phyloP scores from a whole-genome alignment of 352 stramenopile species.

The Phytophthora kernoviae region DNA sequence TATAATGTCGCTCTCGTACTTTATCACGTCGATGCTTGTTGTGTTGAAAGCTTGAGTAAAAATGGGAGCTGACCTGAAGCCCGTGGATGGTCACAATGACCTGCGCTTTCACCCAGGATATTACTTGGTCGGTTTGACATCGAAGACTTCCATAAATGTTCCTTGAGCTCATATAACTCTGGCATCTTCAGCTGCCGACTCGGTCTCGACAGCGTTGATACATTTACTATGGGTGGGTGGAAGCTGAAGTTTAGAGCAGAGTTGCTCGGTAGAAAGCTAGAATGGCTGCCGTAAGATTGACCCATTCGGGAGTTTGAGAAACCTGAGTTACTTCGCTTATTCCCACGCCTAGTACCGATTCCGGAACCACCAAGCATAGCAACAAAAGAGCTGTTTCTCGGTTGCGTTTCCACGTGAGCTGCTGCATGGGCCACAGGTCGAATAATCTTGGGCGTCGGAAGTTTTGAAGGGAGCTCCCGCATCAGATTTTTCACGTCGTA shows the following conservation, averaged over 20 bases:
- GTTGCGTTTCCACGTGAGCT: conserved; percentile 4
- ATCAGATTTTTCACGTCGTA: not conserved
- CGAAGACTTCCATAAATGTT: conserved; percentile 41
- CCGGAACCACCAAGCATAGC: conserved; percentile 25
- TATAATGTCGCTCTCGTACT: conserved; percentile 2
- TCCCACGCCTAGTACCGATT: not conserved
- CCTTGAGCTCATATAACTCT: conserved; percentile 47
- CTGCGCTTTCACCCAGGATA: not conserved
- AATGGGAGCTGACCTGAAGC: conserved; percentile 33
- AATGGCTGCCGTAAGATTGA: conserved; percentile 8
- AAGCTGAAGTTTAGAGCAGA: conserved; percentile 21
- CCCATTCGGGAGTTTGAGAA: conserved; percentile 12
- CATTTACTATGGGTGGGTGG: conserved; percentile 8
- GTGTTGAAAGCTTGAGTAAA: conserved; percentile 46
- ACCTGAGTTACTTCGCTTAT: conserved; percentile 8
- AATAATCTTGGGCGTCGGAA: conserved; percentile 30
- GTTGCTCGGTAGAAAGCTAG: conserved; percentile 37
- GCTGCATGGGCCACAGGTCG: conserved; percentile 6
- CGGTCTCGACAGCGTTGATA: conserved; percentile 24
- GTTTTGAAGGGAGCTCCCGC: conserved; percentile 5
- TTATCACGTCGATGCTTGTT: conserved; percentile 17
- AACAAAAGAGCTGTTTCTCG: conserved; percentile 19
- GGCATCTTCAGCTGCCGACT: conserved; percentile 30
- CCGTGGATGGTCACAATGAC: conserved; percentile 14
- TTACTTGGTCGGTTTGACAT: conserved; percentile 18